phyloP scores from a whole-genome alignment of 495 filamentous ascomycete species.

The Penicillium argentinense region DNA sequence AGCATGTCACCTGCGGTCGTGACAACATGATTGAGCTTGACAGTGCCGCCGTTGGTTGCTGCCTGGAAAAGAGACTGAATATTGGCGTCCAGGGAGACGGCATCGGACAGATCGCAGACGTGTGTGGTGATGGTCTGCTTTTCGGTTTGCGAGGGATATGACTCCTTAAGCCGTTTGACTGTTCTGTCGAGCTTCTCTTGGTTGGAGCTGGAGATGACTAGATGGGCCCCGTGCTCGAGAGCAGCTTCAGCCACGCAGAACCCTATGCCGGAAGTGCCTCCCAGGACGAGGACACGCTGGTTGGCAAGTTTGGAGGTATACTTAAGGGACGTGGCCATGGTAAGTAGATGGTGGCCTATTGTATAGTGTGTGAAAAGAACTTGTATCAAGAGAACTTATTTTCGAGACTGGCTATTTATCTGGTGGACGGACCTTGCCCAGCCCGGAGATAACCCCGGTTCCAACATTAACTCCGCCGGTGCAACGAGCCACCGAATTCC shows the following conservation, averaged over 20 bases:
- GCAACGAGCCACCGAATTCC: too few species aligned
- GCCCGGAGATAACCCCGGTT: too few species aligned
- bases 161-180: constrained; percentile 38
- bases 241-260: constrained; percentile 53
- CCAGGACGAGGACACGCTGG: constrained; percentile 50
- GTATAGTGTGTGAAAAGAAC: background rate
- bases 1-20: constrained; percentile 57
- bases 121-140: constrained; percentile 10
- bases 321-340: constrained; percentile 14
- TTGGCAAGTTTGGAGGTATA: constrained; percentile 18
- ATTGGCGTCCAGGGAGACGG: constrained; percentile 37
- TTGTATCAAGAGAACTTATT: background rate
- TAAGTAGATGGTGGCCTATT: background rate
- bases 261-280: constrained; percentile 57
- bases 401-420: background rate
- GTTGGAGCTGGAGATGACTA: constrained; percentile 57
- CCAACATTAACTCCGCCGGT: too few species aligned
- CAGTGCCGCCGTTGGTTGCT: constrained; percentile 17
- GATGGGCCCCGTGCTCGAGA: constrained; percentile 48
- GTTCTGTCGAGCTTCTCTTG: constrained; percentile 41
- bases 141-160: constrained; percentile 28
- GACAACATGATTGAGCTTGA: constrained; percentile 58
- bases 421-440: background rate
- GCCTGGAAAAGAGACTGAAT: constrained; percentile 49
- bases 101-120: constrained; percentile 49